These are phyloP conservation scores for Sugiyamaella valdiviana DNA, from an alignment of 805 yeast species.

Conservation along the genomic window DNA sequence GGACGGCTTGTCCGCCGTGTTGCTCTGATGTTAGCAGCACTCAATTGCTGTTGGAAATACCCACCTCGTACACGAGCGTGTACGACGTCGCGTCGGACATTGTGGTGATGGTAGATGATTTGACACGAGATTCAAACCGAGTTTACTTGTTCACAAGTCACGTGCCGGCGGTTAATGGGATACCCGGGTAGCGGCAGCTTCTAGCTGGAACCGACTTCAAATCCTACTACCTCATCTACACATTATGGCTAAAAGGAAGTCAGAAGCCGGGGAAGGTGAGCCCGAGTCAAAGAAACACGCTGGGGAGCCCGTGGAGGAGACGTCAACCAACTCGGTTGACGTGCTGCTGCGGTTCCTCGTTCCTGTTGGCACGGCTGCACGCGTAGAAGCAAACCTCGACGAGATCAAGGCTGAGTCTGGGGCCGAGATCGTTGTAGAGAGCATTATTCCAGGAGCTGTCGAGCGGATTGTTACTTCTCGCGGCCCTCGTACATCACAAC, in stretches of 20 bases:
- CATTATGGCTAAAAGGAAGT: not conserved
- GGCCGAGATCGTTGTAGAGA: not conserved
- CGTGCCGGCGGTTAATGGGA: slow-evolving; percentile 3
- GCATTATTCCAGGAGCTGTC: not conserved
- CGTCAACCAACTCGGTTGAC: not conserved
- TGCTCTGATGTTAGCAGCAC: slow-evolving; percentile 1
- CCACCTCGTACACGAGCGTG: slow-evolving; percentile 26
- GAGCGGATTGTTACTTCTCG: not conserved
- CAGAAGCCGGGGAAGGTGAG: not conserved
- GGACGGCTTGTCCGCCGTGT: slow-evolving; percentile 37
- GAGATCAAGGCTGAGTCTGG: not conserved
- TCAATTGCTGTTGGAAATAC: slow-evolving; percentile 1
- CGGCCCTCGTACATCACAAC: not conserved
- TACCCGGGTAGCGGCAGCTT: not conserved
- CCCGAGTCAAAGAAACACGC: not conserved
- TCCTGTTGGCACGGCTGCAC: not conserved
- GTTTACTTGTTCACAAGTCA: slow-evolving; percentile 15
- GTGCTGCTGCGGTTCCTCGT: not conserved
- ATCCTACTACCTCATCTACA: too few species aligned
- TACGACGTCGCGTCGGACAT: slow-evolving; percentile 41
- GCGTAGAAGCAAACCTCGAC: not conserved
- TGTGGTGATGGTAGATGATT: slow-evolving; percentile 2
- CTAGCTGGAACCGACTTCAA: too few species aligned
- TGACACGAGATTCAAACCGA: slow-evolving; percentile 2
- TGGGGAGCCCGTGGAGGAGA: not conserved